Conservation (phyloP, 148 eudicot genomes). For the Linanthus parryae region DNA sequence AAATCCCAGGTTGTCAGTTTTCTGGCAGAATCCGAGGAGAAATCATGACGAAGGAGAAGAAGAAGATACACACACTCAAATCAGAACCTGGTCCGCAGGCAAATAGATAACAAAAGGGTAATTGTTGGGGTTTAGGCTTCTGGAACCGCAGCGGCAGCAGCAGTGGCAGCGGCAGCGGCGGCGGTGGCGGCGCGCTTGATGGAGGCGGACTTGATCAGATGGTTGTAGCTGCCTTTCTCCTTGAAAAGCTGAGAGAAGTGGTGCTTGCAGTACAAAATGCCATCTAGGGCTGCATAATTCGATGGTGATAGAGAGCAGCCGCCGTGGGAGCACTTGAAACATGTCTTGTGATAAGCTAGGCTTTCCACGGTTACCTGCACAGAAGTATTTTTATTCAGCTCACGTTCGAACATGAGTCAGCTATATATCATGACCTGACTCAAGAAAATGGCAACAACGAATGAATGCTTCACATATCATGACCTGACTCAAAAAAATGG, state of each 20-base stretch:
- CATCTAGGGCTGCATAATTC: conserved; percentile 87
- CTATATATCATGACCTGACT: no score
- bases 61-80: neutral
- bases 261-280: conserved; percentile 76
- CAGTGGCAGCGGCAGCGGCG: conserved; percentile 22
- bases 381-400: no score
- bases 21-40: neutral
- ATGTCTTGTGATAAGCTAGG: conserved; percentile 70
- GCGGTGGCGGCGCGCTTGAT: conserved; percentile 43
- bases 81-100: neutral
- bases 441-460: no score
- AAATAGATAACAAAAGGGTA: conserved; percentile 3
- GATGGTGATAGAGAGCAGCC: conserved; percentile 83
- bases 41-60: neutral
- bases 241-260: conserved; percentile 95
- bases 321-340: conserved; percentile 85
- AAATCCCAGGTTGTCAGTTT: neutral
- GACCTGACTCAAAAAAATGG: no score
- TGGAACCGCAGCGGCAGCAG: no score
- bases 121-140: conserved; percentile 35
- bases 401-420: no score
- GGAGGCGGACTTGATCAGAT: conserved; percentile 66
- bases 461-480: no score
- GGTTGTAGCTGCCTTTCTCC: conserved; percentile 95
- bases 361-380: conserved; percentile 86